Base-by-base conservation (phyloP, 148 eudicot species). In the Amaranthus cruentus region DNA sequence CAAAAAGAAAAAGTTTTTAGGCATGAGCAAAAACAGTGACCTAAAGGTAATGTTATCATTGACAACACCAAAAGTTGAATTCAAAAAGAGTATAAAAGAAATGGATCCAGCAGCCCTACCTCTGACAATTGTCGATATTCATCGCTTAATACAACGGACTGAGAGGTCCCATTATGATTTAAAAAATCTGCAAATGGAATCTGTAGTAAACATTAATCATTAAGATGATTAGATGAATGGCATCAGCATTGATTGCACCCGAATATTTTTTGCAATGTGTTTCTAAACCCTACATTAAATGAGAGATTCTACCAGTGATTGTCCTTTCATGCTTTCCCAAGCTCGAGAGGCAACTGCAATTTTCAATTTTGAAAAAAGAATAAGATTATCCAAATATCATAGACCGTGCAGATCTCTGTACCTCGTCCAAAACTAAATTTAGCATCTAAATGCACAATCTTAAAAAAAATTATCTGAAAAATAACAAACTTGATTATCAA, bases 101-200 rank as follows among this genome's bases (percentile, higher is more conserved):
- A 48, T 4, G 11, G 56, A 15, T n/a, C 8, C 70, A 66, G 67
- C 8, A 64, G 13, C 47, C 8, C 12, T 71, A 85, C 92, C 96
- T 90, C 96, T 47, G 96, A 90, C 61, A 81, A 50, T 74, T 81
- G 76, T 68, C 77, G 77, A 73, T 65, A 70, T 80, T 87, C 91
- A 80, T 90, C 91, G 70, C 81, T 84, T 73, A 89, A 71, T 71
- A 88, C 85, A 78, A 76, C 55, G 13, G 91, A 54, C 43, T 83
- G 85, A 13, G 89, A 83, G 66, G 38, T 68, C 47, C 88, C 83
- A 78, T 88, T 90, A 80, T 92, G 98, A 83, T 90, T 92, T 51
- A 88, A 73, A 74, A 90, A 92, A 80, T 92, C 98, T 77, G 96
- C 96, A 81, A 92, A 92, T 60, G 96, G 98, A 81, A 92, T 90